phyloP scores from a whole-genome alignment of 257 asterid species.

The Jaltomata sinuosa region DNA sequence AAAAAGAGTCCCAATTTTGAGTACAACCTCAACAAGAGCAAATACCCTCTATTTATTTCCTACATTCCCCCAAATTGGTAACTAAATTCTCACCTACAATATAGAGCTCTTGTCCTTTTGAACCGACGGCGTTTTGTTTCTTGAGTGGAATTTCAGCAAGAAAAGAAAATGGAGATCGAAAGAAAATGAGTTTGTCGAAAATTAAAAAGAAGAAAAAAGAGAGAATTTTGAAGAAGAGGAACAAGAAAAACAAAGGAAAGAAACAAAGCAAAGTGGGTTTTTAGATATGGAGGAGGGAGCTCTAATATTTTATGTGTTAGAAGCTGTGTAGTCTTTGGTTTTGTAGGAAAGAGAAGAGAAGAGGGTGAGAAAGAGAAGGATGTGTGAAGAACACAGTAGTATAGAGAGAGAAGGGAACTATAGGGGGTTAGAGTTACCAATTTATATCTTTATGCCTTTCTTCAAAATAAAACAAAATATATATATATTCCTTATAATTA shows the following conservation, averaged over 20 bases:
- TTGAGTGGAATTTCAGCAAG: not conserved
- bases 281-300: constrained; percentile 5
- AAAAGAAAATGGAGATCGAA: not conserved
- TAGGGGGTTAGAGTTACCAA: not conserved
- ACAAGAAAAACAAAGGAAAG: not conserved
- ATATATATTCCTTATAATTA: not conserved
- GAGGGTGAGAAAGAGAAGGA: not conserved
- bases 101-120: not conserved
- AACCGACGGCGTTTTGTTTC: not conserved
- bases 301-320: not conserved
- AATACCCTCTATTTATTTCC: not conserved
- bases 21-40: not conserved
- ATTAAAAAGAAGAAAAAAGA: not conserved
- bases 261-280: not conserved
- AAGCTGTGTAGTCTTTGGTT: not conserved
- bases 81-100: not conserved
- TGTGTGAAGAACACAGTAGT: not conserved
- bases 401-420: not conserved
- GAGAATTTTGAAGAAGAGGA: not conserved
- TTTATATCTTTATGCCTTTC: constrained; percentile 5
- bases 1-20: constrained; percentile 1
- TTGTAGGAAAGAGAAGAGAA: constrained; percentile 2
- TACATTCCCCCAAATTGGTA: constrained; percentile 1
- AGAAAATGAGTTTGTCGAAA: not conserved
- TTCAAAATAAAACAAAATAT: not conserved